Base-by-base conservation (phyloP, 2,329 filamentous ascomycete species). In the Xylariomycetidae sp. region DNA sequence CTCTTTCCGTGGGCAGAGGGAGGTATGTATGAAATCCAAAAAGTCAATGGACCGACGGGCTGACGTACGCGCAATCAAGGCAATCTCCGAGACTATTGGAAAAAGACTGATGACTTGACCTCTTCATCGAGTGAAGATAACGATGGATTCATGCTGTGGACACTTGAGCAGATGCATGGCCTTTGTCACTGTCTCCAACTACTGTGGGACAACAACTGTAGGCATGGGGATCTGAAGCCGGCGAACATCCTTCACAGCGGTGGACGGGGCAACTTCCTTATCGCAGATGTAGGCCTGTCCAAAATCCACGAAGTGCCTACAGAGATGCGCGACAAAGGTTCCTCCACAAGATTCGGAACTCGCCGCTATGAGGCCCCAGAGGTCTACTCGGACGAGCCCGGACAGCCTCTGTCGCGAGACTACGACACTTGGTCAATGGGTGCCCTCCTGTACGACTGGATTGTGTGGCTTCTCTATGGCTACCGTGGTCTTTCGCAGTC, bases 181-280 rank as follows among this genome's bases (percentile, higher is more conserved):
- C 37, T 31, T 31, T 46, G 27, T 14, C n/a, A 31, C 5, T 38
- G 32, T 12, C 31, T 46, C 2, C 24, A 30, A 20, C 12, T 25
- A 3, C 35, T 46, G 4, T 36, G 39, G 26, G 8, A 10, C 6
- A 10, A 20, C 16, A 33, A 34, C 23, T 23, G 29, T 8, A 20
- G 33, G 6, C 44, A 47, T n/a, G 42, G 44, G 7, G 44, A 47
- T 14, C 26, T 47, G 12, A 47, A 47, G 16, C 44, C 42, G 4
- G 35, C 35, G 12, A 47, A 47, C 15, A 36, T 47, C 4, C 34
- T 47, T 6, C 20, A 32, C 3, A 14, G 14, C 2, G 29, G 16
- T 1, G 19, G 13, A 4, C 6, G 27, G 13, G 31, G 18, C 1
- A 31, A 27, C 5, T 37, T 47, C n/a, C 10, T 39, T 3, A 39